These are phyloP conservation scores for Paramecium sonneborni DNA, from an alignment of 73 alveolate species.

Conservation along the genomic window DNA sequence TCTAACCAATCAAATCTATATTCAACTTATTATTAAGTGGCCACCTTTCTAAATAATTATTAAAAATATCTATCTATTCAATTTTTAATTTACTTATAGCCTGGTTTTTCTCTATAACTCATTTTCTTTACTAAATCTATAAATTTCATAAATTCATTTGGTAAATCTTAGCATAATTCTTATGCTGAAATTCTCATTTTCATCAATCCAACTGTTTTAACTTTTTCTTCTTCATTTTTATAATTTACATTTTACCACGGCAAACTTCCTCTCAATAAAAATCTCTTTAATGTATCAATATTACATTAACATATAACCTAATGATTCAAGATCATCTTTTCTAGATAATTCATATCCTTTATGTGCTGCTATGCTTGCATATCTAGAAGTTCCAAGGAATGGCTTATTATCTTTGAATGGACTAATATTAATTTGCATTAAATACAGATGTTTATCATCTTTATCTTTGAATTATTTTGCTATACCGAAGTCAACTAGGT, in stretches of 20 bases:
- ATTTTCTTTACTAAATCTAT: constrained; percentile 70
- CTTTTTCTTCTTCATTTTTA: constrained; percentile 88
- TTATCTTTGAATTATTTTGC: constrained; percentile 61
- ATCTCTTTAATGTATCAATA: constrained; percentile 44
- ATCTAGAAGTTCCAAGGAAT: constrained; percentile 82
- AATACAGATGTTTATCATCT: constrained; percentile 22
- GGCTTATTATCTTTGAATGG: constrained; percentile 74
- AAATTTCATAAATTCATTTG: constrained; percentile 47
- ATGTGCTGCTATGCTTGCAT: constrained; percentile 82
- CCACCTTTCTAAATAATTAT: not conserved
- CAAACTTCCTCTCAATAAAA: constrained; percentile 70
- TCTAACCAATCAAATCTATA: constrained; percentile 42
- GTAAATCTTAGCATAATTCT: constrained; percentile 81
- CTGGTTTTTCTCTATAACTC: constrained; percentile 86
- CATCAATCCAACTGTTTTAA: constrained; percentile 83
- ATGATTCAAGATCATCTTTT: constrained; percentile 80
- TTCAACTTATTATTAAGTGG: not conserved
- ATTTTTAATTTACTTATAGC: constrained; percentile 71
- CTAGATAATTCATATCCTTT: constrained; percentile 88
- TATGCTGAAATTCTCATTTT: constrained; percentile 84
- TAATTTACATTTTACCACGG: constrained; percentile 97
- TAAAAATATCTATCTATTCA: constrained; percentile 56
- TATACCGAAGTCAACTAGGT: constrained; percentile 72
- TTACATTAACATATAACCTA: constrained; percentile 82
- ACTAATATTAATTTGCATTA: not conserved